Evolutionary conservation across 805 yeast genomes (phyloP), one percentile per base, ranked within the genome.

Genomic region (Candida ipomoeae): DNA sequence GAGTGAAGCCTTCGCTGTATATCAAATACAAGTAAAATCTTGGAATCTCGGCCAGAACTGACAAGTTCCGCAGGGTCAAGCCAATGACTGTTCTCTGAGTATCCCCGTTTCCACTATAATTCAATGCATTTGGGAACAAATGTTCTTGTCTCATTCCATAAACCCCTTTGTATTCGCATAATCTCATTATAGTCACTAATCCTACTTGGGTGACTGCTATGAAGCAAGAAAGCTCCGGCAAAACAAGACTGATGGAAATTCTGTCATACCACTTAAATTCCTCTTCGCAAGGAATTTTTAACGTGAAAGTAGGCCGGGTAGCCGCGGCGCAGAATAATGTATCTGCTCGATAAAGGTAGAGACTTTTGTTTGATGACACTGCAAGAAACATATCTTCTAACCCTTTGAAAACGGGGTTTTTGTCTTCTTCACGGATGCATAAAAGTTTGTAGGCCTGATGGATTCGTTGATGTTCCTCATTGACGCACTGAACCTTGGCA

Each of bases 91-190:
- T 65, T 36, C 77, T 57, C 39, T 54, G 61, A 0, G 68, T 68
- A 40, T 56, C 55, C 26, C 57, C 56, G 2, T 67, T 67, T n/a
- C 62, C 47, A 3, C 63, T 65, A 29, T 69, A 44, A 13, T 60
- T 56, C 7, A 59, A 46, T 2, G 69, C 68, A 52, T 70, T 65
- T 10, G 78, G 77, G 40, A 73, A 71, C 2, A 72, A 46, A 52
- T 70, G 69, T 49, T 73, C 78, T 50, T 73, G 77, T 33, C 77
- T 57, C 75, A 73, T 70, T 4, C 74, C 77, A 44, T 55, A 64
- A 0, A 73, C 57, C 1, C 75, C 77, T 17, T 70, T 55, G 53
- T 64, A 58, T 44, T 63, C 62, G 46, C 77, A 71, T 21, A 73
- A 49, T 13, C 77, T 56, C 64, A 73, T 60, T 5, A 73, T 58